Conservation (phyloP, 768 basidiomycete species). For the Tephrocybe sp. region DNA sequence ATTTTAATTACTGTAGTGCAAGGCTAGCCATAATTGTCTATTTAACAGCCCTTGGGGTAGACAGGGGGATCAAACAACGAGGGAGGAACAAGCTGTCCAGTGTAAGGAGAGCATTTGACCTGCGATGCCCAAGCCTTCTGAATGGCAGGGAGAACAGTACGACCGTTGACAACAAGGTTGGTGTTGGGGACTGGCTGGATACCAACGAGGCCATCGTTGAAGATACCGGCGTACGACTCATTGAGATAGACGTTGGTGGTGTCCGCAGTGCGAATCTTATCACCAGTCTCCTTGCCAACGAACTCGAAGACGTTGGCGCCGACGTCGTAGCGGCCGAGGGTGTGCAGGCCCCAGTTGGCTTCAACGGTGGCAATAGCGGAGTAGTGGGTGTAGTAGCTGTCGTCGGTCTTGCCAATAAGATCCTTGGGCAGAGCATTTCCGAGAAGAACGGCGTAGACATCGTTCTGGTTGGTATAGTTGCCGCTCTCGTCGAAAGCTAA, state of each 20-base stretch:
- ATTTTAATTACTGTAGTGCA: no score
- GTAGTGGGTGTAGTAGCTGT: conserved; percentile 62
- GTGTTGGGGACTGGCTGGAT: conserved; percentile 25
- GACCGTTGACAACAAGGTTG: conserved; percentile 22
- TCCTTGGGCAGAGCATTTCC: conserved; percentile 41
- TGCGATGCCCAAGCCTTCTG: conserved; percentile 21
- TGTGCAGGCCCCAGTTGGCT: conserved; percentile 61
- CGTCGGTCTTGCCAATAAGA: conserved; percentile 45
- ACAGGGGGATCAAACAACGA: background rate
- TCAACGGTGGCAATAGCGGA: conserved; percentile 54
- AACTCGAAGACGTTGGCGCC: conserved; percentile 51
- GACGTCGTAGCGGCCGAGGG: conserved; percentile 46
- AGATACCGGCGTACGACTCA: conserved; percentile 25
- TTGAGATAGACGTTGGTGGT: conserved; percentile 14
- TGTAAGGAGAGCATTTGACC: conserved; percentile 7
- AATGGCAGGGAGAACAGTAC: conserved; percentile 22
- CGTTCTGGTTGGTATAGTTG: conserved; percentile 42
- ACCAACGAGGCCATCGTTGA: conserved; percentile 15
- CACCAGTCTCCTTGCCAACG: conserved; percentile 47
- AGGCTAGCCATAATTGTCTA: no score
- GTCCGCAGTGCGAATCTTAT: conserved; percentile 27
- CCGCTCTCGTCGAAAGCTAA: conserved; percentile 57
- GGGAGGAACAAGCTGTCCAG: conserved; percentile 1
- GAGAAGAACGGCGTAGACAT: conserved; percentile 42
- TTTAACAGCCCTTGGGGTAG: conserved; percentile 1